Evolutionary conservation across 1,139 yeast species (phyloP), one percentile per base, ranked within the genome.

Genomic region (Hansenula sp.): DNA sequence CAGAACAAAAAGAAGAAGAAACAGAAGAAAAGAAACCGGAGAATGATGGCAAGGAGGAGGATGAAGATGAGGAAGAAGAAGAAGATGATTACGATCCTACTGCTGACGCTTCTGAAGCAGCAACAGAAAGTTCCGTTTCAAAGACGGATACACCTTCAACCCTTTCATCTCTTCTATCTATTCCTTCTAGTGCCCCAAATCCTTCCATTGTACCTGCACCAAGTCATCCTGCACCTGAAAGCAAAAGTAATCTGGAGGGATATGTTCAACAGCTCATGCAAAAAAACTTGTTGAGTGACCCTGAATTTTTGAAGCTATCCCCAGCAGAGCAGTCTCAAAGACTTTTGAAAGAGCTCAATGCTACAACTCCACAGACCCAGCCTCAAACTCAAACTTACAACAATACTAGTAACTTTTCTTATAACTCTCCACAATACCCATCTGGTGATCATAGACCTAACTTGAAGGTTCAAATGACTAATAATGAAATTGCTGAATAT

Each of bases 401-500:
- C 9, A 21, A 21, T 21, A 21, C 25, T 21, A 21, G 25, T 21
- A 21, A 21, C 25, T 13, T 5, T 5, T 28, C 31, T 28, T 28
- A 12, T 28, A 6, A 8, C 12, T 10, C 19, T 34, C 38, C 47
- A 37, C 38, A 42, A 32, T 54, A 44, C 36, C 32, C 32, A 53
- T 53, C 44, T 67, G 67, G 33, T 18, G 36, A 50, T 28, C 52
- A 46, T 54, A 72, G 90, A 56, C 84, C 89, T 1, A 80, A 83
- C 55, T 64, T 84, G 34, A 71, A 77, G 10, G 52, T 62, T 3
- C 81, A 83, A 5, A 75, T 81, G 79, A 62, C 79, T 1, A 59
- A 66, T 0, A 74, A 71, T 38, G 95, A 88, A 59, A 68, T 71
- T 34, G 62, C 59, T 4, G 70, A 71, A 10, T 88, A 75, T 55